Conservation (phyloP, 352 stramenopile species). For the Pythium folliculosum region DNA sequence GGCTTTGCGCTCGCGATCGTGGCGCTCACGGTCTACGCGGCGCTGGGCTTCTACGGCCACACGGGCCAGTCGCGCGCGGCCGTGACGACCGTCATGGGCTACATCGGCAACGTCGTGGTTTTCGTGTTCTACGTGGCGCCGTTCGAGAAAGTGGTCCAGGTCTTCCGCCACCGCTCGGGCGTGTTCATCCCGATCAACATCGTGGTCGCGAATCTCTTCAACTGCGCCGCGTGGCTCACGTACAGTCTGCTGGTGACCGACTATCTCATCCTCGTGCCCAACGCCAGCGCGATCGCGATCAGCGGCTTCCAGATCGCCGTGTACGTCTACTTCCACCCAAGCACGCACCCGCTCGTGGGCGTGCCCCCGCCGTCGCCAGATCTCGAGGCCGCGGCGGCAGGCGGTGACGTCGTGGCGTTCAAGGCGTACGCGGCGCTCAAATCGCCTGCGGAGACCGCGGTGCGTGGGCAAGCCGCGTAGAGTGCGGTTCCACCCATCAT, state of each 20-base stretch:
- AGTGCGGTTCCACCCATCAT: too few relatives aligned
- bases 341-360: conserved; percentile 27
- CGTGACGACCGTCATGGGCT: conserved; percentile 39
- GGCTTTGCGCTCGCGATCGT: conserved; percentile 24
- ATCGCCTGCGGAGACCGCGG: neutral
- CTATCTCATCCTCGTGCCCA: conserved; percentile 61
- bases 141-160: conserved; percentile 53
- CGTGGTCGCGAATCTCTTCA: conserved; percentile 43
- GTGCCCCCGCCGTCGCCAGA: neutral
- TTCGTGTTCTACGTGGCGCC: conserved; percentile 56
- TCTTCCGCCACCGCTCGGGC: conserved; percentile 45
- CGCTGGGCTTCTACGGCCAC: conserved; percentile 13
- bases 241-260: conserved; percentile 47
- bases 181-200: conserved; percentile 60
- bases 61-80: conserved; percentile 19
- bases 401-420: neutral
- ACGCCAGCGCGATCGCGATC: conserved; percentile 38
- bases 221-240: conserved; percentile 52
- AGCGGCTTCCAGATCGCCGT: conserved; percentile 36
- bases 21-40: conserved; percentile 20
- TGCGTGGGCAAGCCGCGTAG: too few relatives aligned
- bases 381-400: neutral
- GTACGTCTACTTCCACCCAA: conserved; percentile 51
- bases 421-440: neutral
- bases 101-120: conserved; percentile 41